Conservation (phyloP, 2,329 filamentous ascomycete species). For the Neonectria hederae region DNA sequence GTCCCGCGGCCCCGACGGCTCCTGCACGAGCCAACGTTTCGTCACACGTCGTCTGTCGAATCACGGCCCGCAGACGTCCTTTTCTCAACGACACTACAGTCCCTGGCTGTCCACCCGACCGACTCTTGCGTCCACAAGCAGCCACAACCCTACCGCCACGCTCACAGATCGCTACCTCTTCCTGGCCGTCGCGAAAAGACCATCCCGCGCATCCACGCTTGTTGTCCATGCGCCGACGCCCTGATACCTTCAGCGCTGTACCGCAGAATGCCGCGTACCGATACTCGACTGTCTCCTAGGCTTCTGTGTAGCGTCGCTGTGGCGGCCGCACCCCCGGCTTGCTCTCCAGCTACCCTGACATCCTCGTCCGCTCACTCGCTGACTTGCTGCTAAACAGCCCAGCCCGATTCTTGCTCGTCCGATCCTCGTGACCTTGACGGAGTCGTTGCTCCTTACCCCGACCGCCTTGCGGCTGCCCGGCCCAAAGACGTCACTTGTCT, state of each 20-base stretch:
- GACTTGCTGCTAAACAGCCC: slow-evolving; percentile 18
- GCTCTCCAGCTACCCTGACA: neutral
- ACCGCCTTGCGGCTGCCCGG: slow-evolving; percentile 29
- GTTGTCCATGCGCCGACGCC: slow-evolving; percentile 18
- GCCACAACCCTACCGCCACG: slow-evolving; percentile 34
- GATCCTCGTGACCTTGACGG: slow-evolving; percentile 35
- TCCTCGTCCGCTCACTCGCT: slow-evolving; percentile 9
- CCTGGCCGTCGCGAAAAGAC: slow-evolving; percentile 7
- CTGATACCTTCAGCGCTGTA: slow-evolving; percentile 12
- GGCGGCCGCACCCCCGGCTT: slow-evolving; percentile 18
- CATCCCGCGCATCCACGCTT: slow-evolving; percentile 4
- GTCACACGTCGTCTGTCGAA: slow-evolving; percentile 56
- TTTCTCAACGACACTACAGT: slow-evolving; percentile 38
- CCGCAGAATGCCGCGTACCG: slow-evolving; percentile 27
- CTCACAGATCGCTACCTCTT: slow-evolving; percentile 15
- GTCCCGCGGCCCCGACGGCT: slow-evolving; percentile 57
- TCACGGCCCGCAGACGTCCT: slow-evolving; percentile 39
- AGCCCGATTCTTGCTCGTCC: slow-evolving; percentile 13
- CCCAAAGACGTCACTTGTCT: slow-evolving; percentile 35
- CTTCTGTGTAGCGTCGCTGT: slow-evolving; percentile 21
- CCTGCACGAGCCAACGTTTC: slow-evolving; percentile 55
- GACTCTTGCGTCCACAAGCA: slow-evolving; percentile 30
- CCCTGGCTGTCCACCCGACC: slow-evolving; percentile 37
- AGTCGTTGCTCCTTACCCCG: slow-evolving; percentile 20
- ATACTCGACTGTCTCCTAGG: neutral